Evolutionary conservation across 805 yeast species (phyloP), one percentile per base, ranked within the genome.

Genomic region (Ogataea pignaliae): DNA sequence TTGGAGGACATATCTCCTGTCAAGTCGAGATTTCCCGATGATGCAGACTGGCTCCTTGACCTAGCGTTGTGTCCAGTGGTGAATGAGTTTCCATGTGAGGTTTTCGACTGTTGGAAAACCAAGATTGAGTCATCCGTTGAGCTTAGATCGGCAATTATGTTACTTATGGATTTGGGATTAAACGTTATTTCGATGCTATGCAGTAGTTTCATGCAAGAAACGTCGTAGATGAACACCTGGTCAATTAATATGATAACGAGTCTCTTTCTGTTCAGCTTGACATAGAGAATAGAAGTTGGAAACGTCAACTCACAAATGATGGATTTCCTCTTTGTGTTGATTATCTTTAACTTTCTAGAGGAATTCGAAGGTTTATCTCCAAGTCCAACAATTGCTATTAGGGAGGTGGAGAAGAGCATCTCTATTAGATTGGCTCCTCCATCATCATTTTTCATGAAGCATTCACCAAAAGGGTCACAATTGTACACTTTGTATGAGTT

Each of bases 371-470:
- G 81, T 49, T 77, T 83, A 43, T 82, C 87, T 2, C 90, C 91
- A 40, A 79, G 68, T 8, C 89, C 91, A 2, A 88, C 95, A 7
- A 88, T 69, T 0, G 95, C 97, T 18, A 93, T 77, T 33, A 91
- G 71, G 6, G 95, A 85, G 0, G 98, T 88, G 36, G 89, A 75
- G 58, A 89, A 91, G 21, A 91, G 75, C 97, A 93, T 90, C 60
- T 89, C 96, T 10, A 88, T 81, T 1, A 86, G 74, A 1, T 83
- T 83, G 11, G 82, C 76, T 1, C 86, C 77, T 38, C 81, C 83
- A 37, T 70, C 71, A 29, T 68, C 64, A 29, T 49, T 42, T 32
- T 59, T 68, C 17, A 67, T 71, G 57, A 79, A 83, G 56, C 87
- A 84, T 52, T 75, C 77, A 10, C 90, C 90, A 63, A 87, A 85